phyloP scores from a whole-genome alignment of 192 early-diverging fungal species.

The Paraglomus brasilianum region DNA sequence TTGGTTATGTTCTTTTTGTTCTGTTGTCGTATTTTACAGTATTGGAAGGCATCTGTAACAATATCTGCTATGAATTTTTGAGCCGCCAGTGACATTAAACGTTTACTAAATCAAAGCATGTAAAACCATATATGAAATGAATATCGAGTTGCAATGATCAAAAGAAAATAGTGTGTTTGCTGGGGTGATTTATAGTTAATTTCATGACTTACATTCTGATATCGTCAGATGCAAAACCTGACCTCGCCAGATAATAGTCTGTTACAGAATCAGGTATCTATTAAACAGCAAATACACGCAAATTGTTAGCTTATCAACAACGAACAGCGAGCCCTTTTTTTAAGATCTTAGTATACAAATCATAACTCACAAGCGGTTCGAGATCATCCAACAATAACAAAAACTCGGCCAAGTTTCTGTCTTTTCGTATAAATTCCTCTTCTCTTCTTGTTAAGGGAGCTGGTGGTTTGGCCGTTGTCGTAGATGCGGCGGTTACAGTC shows the following conservation, averaged over 20 bases:
- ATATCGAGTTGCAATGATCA: too few relatives aligned
- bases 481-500: conserved; percentile 17
- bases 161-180: too few relatives aligned
- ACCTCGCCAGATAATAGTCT: conserved; percentile 81
- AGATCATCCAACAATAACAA: conserved; percentile 86
- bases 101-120: conserved; percentile 68
- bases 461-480: conserved; percentile 32
- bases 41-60: conserved; percentile 82
- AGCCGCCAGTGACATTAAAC: conserved; percentile 75
- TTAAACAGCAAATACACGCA: neutral
- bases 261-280: conserved; percentile 92
- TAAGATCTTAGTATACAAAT: neutral
- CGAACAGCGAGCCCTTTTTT: too few relatives aligned
- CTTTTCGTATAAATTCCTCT: conserved; percentile 57
- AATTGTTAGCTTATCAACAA: neutral
- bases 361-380: conserved; percentile 67
- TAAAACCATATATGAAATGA: too few relatives aligned
- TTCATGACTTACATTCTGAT: conserved; percentile 70
- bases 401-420: conserved; percentile 80
- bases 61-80: conserved; percentile 88
- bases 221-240: conserved; percentile 82
- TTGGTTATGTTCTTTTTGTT: conserved; percentile 47
- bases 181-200: too few relatives aligned
- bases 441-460: conserved; percentile 46
- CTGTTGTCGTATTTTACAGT: conserved; percentile 75